phyloP scores from a whole-genome alignment of 768 basidiomycete genomes.

The Hericium rajendrae region DNA sequence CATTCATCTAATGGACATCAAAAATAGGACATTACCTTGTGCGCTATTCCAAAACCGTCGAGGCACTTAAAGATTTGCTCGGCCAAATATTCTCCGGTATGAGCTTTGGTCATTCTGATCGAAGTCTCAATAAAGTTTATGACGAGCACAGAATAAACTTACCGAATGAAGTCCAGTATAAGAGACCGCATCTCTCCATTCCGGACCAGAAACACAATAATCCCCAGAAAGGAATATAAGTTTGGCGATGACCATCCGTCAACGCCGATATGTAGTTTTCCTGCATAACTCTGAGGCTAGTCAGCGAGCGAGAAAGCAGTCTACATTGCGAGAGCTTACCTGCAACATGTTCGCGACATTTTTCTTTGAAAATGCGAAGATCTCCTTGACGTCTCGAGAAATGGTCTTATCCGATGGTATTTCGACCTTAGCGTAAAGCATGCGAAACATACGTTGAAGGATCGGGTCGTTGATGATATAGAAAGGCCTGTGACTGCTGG shows the following conservation, averaged over 20 bases:
- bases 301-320: background rate
- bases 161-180: constrained; percentile 4
- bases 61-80: background rate
- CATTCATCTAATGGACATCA: background rate
- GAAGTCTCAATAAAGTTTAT: background rate
- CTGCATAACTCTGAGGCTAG: background rate
- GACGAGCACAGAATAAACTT: background rate
- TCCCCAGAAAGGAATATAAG: constrained; percentile 19
- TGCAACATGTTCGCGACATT: background rate
- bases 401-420: constrained; percentile 7
- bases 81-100: constrained; percentile 5
- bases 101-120: background rate
- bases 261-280: constrained; percentile 17
- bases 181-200: constrained; percentile 8
- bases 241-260: constrained; percentile 12
- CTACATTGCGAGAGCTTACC: background rate
- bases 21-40: background rate
- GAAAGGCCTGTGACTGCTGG: constrained; percentile 14
- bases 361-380: constrained; percentile 3
- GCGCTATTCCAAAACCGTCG: background rate
- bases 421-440: constrained; percentile 12
- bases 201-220: constrained; percentile 16
- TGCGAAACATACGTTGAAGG: constrained; percentile 5
- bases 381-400: constrained; percentile 8
- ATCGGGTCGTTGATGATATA: constrained; percentile 8